Base-by-base conservation (phyloP, 805 yeast genomes). In the Hanseniaspora occidentalis region DNA sequence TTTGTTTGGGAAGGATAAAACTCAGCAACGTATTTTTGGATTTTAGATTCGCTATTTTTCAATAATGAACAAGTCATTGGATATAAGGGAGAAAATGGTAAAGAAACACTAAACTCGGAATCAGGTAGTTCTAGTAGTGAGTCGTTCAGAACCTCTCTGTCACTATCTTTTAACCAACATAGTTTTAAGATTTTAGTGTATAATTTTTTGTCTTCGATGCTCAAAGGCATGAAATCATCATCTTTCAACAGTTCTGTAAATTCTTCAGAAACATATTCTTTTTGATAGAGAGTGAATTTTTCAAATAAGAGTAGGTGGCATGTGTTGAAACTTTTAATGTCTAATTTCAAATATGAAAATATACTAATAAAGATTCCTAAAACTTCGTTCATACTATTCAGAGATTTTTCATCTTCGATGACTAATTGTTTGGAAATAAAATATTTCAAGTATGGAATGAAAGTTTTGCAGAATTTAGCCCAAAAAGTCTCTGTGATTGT, bases 141-240 rank as follows among this genome's bases (percentile, higher is more conserved):
- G 2, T 41, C 39, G 1, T 41, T 45, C 22, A 24, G 43, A 13
- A 48, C 44, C 1, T 73, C 70, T 1, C 62, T 54, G 13, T 70
- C 70, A 40, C 65, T 70, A 3, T 72, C 71, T 38, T 69, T 66
- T 54, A 78, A 77, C 94, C 94, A 84, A 46, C 84, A 71, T 1
- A 77, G 69, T 19, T 66, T 67, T 43, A 79, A 65, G 25, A 82
- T 75, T 45, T 75, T 73, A 17, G 75, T 77, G 55, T 77, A 84
- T 38, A 80, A 70, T 10, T 66, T 63, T 31, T 62, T 56, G 38
- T 75, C 75, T 45, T 77, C 71, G 24, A 86, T 75, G 0, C 73
- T 72, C 64, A 86, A 71, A 10, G 96, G 94, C 85, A 84, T 84
- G 47, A 84, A 84, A 55, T 84, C 92, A 54, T 89, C 96, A 19